Conservation (phyloP, 2,329 filamentous ascomycete genomes). For the Pyricularia grisea region DNA sequence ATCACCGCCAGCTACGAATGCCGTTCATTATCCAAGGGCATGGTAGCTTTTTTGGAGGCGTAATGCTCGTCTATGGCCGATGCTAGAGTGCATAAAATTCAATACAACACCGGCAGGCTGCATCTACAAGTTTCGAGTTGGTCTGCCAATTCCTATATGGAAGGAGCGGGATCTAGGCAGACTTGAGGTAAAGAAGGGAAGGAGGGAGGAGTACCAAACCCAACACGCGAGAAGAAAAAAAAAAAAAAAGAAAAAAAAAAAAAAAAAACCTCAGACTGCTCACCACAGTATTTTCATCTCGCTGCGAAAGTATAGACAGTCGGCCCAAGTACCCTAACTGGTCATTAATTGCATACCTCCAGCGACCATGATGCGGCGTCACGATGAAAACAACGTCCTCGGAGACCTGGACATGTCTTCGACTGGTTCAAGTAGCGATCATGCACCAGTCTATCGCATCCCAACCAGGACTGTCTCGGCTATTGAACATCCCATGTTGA, state of each 20-base stretch:
- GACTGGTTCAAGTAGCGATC: slow-evolving; percentile 5
- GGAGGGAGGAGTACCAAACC: background rate
- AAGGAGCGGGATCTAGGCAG: background rate
- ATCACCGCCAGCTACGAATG: background rate
- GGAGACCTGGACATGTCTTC: background rate
- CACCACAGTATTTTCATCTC: no score
- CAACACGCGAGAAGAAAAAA: background rate
- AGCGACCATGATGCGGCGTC: background rate
- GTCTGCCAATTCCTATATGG: background rate
- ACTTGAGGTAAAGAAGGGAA: background rate
- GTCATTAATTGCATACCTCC: background rate
- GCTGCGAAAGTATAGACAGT: no score
- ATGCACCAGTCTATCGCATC: slow-evolving; percentile 26
- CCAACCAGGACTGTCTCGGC: slow-evolving; percentile 28
- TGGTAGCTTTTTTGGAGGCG: background rate
- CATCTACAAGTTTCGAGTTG: background rate
- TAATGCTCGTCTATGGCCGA: background rate
- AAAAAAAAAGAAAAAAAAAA: no score
- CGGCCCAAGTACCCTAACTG: no score
- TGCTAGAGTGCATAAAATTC: background rate
- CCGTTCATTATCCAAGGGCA: background rate
- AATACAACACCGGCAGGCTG: background rate
- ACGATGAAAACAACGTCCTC: background rate
- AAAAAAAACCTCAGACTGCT: no score
- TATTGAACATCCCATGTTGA: slow-evolving; percentile 32